Conservation (phyloP, 257 asterid species). For the Solanum habrochaites region DNA sequence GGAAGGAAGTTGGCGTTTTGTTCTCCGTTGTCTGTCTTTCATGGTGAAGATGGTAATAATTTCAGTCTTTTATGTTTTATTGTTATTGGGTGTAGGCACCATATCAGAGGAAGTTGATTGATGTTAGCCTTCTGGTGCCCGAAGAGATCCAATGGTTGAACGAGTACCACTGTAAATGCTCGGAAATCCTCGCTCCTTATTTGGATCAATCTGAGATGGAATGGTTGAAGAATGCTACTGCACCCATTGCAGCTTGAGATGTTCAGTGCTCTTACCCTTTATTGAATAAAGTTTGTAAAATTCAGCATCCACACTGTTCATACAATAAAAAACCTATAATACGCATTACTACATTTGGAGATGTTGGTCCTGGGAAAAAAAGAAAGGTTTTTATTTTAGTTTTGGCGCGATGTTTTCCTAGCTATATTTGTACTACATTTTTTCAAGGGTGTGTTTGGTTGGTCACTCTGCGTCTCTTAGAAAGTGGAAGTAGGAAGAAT, state of each 20-base stretch:
- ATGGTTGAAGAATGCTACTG: conserved; percentile 80
- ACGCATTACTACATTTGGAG: neutral
- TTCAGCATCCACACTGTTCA: neutral
- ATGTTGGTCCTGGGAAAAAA: neutral
- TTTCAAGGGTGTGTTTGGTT: neutral
- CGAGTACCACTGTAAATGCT: conserved; percentile 56
- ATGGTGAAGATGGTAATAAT: neutral
- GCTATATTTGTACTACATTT: neutral
- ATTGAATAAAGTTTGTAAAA: neutral
- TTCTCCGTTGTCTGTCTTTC: neutral
- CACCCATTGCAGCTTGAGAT: conserved; percentile 51
- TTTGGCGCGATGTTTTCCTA: too few species aligned
- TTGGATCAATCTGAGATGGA: conserved; percentile 54
- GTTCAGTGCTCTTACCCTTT: neutral
- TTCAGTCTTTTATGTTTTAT: neutral
- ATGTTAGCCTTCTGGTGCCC: conserved; percentile 53
- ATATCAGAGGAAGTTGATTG: conserved; percentile 72
- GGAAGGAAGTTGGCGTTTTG: neutral
- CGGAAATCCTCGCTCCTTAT: conserved; percentile 55
- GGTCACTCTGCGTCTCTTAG: neutral
- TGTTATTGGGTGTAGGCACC: conserved; percentile 54
- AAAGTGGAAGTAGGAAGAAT: neutral
- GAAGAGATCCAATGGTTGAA: conserved; percentile 61
- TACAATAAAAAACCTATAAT: neutral
- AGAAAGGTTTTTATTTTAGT: neutral